A percentile compares a stretch with the other conserved stretches of the same genome.
phyloP scores from a whole-genome alignment of 306 rosid genomes.

The Leucaena leucocephala region DNA sequence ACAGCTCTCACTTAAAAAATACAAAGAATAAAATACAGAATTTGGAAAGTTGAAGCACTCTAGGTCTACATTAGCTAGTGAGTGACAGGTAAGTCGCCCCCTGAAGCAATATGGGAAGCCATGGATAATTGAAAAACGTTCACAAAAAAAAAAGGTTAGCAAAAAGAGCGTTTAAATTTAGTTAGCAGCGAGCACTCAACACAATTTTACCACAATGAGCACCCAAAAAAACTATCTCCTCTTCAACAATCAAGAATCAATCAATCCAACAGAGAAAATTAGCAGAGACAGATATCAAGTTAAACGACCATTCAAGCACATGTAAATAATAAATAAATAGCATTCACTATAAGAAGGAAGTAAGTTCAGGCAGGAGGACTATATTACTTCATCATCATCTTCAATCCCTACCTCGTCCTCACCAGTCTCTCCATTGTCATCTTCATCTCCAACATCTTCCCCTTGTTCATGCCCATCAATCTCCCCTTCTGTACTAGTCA shows the following conservation, averaged over 20 bases:
- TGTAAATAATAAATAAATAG: neutral
- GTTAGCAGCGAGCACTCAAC: slow-evolving; percentile 16
- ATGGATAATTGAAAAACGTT: neutral
- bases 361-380: slow-evolving; percentile 18
- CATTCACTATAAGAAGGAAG: neutral
- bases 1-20: neutral
- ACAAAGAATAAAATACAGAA: neutral
- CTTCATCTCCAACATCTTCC: slow-evolving; percentile 82
- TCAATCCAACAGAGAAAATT: slow-evolving; percentile 5
- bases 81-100: neutral
- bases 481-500: slow-evolving; percentile 80
- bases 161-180: slow-evolving; percentile 3
- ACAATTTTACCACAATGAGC: slow-evolving; percentile 1
- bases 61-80: neutral
- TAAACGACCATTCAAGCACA: neutral
- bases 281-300: neutral
- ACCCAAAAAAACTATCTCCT: neutral
- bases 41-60: neutral
- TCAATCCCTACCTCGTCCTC: slow-evolving; percentile 72
- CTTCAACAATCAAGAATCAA: slow-evolving; percentile 33
- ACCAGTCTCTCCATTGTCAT: slow-evolving; percentile 85
- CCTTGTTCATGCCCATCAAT: slow-evolving; percentile 95
- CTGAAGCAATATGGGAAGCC: neutral
- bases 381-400: slow-evolving; percentile 83
- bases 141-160: neutral